These are phyloP conservation scores for Leersia perrieri DNA, from an alignment of 176 grass and related monocot genomes.

Conservation along the genomic window DNA sequence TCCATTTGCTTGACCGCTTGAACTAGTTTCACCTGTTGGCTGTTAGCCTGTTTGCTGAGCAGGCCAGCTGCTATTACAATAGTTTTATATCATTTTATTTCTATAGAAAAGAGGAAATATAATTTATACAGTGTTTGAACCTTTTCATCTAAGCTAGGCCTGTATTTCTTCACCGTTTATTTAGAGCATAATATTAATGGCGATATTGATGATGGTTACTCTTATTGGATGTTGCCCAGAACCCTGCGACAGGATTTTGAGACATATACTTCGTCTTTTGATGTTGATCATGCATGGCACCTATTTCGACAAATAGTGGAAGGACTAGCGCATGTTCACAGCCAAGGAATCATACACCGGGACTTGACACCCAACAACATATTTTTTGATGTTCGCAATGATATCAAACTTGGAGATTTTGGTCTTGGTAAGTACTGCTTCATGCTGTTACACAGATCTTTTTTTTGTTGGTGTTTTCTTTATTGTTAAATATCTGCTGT, in stretches of 20 bases:
- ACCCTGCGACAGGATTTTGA: constrained; percentile 86
- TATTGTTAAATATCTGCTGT: background rate
- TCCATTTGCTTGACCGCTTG: background rate
- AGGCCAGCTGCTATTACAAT: background rate
- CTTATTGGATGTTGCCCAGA: constrained; percentile 37
- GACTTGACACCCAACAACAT: constrained; percentile 97
- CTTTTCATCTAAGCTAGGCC: background rate
- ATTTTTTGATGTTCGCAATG: constrained; percentile 97
- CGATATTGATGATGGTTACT: background rate
- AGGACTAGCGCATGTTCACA: constrained; percentile 94
- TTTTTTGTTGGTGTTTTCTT: constrained; percentile 25
- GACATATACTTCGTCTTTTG: constrained; percentile 67
- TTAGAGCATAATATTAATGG: background rate
- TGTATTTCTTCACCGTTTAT: constrained; percentile 4
- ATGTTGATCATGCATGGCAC: constrained; percentile 78
- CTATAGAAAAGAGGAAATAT: background rate
- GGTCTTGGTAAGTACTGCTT: constrained; percentile 47
- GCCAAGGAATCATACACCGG: constrained; percentile 96
- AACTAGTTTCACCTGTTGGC: background rate
- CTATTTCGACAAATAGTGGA: constrained; percentile 98
- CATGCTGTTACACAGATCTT: constrained; percentile 17
- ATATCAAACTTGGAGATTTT: constrained; percentile 77
- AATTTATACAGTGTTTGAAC: background rate
- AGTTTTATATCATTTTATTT: background rate
- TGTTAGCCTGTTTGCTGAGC: constrained; percentile 7